Conservation (phyloP, 352 stramenopile genomes). For the Globisporangium rhizosaccharum region DNA sequence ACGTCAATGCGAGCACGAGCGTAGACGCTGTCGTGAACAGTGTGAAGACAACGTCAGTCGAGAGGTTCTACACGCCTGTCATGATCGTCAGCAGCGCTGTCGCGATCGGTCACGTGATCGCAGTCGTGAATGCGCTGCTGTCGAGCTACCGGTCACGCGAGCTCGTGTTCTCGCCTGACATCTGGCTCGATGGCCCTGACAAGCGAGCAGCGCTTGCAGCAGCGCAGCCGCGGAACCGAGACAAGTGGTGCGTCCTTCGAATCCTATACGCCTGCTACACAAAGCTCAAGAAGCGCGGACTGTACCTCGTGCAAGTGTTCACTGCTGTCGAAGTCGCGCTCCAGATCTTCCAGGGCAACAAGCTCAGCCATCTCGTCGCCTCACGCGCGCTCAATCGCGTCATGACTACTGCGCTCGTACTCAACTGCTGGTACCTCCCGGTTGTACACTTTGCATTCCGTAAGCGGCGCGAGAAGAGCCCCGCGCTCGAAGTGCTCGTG, state of each 20-base stretch:
- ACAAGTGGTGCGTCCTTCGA: conserved; percentile 8
- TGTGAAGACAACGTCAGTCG: background rate
- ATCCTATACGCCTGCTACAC: conserved; percentile 5
- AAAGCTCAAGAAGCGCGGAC: conserved; percentile 8
- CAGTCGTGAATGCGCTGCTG: conserved; percentile 11
- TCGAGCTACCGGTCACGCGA: conserved; percentile 12
- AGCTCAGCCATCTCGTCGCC: conserved; percentile 14
- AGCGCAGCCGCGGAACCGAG: conserved; percentile 7
- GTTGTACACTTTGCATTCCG: conserved; percentile 9
- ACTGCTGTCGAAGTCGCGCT: conserved; percentile 15
- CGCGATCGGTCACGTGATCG: conserved; percentile 11
- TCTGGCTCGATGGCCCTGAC: conserved; percentile 11
- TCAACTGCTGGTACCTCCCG: conserved; percentile 20
- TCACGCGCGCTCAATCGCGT: conserved; percentile 17
- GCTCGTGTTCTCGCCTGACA: conserved; percentile 14
- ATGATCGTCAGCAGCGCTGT: conserved; percentile 6
- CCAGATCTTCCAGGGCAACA: conserved; percentile 23
- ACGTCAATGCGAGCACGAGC: background rate
- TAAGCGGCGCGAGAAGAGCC: conserved; percentile 1
- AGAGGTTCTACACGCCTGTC: conserved; percentile 7
- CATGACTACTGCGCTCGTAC: conserved; percentile 8
- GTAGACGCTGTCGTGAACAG: background rate
- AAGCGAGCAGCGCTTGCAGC: conserved; percentile 6
- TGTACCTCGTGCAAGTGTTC: conserved; percentile 9
- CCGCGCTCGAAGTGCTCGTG: conserved; percentile 7